Base-by-base conservation (phyloP, 192 early-diverging fungal genomes). In the Backusella tarrabulga region DNA sequence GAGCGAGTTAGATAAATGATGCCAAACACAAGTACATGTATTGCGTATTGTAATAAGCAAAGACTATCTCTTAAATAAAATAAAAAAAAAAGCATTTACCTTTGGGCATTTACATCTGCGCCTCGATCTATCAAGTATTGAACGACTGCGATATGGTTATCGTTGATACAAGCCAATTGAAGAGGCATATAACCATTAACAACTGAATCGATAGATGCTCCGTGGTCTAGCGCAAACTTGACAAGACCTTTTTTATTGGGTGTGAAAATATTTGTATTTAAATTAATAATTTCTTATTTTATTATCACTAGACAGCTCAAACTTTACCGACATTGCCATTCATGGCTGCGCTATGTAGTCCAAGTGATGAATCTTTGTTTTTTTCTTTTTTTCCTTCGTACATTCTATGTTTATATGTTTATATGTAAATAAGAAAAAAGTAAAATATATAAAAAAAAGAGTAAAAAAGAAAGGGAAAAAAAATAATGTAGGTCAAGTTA, bases 41-140 rank as follows among this genome's bases (percentile, higher is more conserved):
- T 44, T 44, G 42, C 5, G 5, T 63, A 63, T 26, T 63, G 26
- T 29, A 63, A 63, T 63, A 63, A 26, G 4, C 23, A 29, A 63
- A 23, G 23, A 32, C 19, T 50, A n/a, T 50, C 46, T n/a, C 23
- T 63, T 12, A 29, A 63, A 26, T 23, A 63, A 23, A 63, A 60
- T 23, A 60, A 14, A 63, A 40, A 1, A 23, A 63, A 12, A 12
- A 29, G 26, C 26, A 29, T 23, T 63, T 76, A 78, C 42, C 88
- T 85, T 63, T 85, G 90, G 0, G 90, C 85, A 76, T 94, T 92
- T 44, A 89, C 84, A 77, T 91, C 87, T 23, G 93, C 92, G 21
- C 91, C 93, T 74, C 87, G 88, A 14, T 92, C 90, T 68, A 94
- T 84, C 50, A 94, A 81, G 52, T 91, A 88, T 74, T 91, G 90